These are phyloP conservation scores for Trametes cingulata DNA, from an alignment of 768 basidiomycete genomes.

Conservation along the genomic window DNA sequence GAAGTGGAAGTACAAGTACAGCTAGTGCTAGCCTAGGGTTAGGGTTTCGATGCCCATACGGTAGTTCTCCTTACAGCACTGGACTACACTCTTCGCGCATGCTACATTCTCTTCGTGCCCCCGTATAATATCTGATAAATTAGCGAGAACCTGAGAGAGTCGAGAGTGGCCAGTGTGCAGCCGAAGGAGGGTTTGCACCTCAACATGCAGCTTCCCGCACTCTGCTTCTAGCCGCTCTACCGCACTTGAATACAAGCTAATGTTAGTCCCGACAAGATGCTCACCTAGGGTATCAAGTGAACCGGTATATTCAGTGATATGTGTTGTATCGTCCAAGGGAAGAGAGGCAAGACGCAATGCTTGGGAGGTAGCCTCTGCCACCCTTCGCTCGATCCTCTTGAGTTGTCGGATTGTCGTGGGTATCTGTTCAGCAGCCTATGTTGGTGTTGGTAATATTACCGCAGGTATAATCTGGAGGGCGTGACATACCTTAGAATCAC, in stretches of 20 bases:
- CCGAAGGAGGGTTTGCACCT: neutral
- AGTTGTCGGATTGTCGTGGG: slow-evolving; percentile 2
- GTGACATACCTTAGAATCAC: slow-evolving; percentile 35
- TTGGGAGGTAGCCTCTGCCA: neutral
- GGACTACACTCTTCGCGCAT: slow-evolving; percentile 7
- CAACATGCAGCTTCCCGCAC: neutral
- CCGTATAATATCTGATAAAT: neutral
- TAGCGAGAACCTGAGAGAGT: neutral
- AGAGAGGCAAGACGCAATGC: slow-evolving; percentile 3
- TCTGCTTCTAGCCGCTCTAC: slow-evolving; percentile 9
- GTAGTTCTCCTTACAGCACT: slow-evolving; percentile 17
- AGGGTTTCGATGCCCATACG: slow-evolving; percentile 12
- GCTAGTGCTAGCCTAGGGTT: slow-evolving; percentile 16
- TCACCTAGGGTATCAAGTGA: slow-evolving; percentile 18
- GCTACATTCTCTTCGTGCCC: slow-evolving; percentile 3
- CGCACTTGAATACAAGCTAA: neutral
- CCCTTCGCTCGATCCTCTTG: neutral
- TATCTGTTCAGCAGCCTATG: slow-evolving; percentile 4
- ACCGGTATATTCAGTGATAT: slow-evolving; percentile 11
- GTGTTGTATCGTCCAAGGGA: slow-evolving; percentile 9
- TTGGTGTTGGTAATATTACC: no score
- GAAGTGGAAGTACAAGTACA: neutral
- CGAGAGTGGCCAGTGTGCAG: neutral
- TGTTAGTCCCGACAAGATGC: neutral
- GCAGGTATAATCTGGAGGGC: no score